Base-by-base conservation (phyloP, 768 basidiomycete species). In the Gelatoporia subvermispora region DNA sequence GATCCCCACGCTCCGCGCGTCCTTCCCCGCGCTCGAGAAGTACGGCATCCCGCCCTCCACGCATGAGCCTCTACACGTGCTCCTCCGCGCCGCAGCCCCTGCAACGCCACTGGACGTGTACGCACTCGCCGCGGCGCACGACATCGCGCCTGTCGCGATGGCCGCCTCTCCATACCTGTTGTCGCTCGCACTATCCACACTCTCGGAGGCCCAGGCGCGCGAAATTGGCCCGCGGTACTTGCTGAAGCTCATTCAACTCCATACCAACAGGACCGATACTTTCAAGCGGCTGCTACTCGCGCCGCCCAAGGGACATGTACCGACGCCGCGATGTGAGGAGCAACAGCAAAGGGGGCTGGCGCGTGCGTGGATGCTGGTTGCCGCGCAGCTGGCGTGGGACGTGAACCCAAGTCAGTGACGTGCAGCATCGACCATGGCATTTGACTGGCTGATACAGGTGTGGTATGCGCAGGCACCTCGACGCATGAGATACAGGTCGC, bases 401-500 rank as follows among this genome's bases (percentile, higher is more conserved):
- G 56, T 54, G 11, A 48, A 49, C 43, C 53, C 60, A 7, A 63
- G 63, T 63, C 41, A 52, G 54, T 44, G 31, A 28, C 22, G 5
- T 39, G 28, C 5, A 13, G 5, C 28, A 31, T 31, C 5, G 5
- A 31, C 28, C 13, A 31, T 31, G 13, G 28, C 28, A 31, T 31
- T 7, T 13, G n/a, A 31, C 28, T 13, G 13, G 28, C 28, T 31
- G 13, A 31, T 13, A 13, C 5, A 13, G 28, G 13, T 31, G 7
- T 31, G 7, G 7, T 13, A 13, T 13, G n/a, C n/a, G n/a, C 54
- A 88, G 86, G 88, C 62, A 61, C 88, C 13, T 85, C 85, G 8
- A 81, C 79, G 25, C 77, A 72, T 45, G 68, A 78, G 3, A 81
- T 89, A 65, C 83, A 88, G 61, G 78, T 79, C 3, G 80, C 84